Base-by-base conservation (phyloP, 1,284 basidiomycete species). In the Phlebopus sp. region DNA sequence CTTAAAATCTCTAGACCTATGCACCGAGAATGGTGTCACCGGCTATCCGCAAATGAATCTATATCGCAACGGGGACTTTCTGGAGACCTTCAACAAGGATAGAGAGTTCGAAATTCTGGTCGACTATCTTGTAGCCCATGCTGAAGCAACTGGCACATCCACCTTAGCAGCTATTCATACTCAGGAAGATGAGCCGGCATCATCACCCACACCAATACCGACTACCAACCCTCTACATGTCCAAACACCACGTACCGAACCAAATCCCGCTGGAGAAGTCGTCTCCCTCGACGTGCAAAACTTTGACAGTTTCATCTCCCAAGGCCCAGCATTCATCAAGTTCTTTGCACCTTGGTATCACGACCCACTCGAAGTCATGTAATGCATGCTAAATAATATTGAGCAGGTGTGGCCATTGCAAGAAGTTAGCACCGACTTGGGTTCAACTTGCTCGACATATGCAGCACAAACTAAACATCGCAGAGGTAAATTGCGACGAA, bases 341-440 rank as follows among this genome's bases (percentile, higher is more conserved):
- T 97, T 90, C 72, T 96, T 79, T 62, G 92, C 92, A 0, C 93
- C 93, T 0, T 95, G 92, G 92, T 82, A 58, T 36, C 10, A 29
- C 27, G 27, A 30, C 1, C 13, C 7, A 14, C 14, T 25, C 19
- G 14, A 2, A 30, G 2, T 44, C 13, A 34, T 15, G 7, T 30
- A 35, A 37, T 37, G 19, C 23, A 35, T 4, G 37, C 46, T 21
- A 52, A 27, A 40, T 41, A 27, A 40, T 41, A 1, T 21, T 17
- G 1, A 23, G 18, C 42, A 79, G 81, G 82, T 95, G 92, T 64
- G 86, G 88, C 1, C 93, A 96, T 70, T 95, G 92, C 77, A 93
- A 94, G 71, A 89, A 90, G 59, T 77, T 95, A 2, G 87, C 89
- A 0, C 92, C 92, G 0, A 74, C 72, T 0, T 96, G 92, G 86